Evolutionary conservation across 768 basidiomycete genomes (phyloP), one percentile per base, ranked within the genome.

Genomic region (Trametes maxima): DNA sequence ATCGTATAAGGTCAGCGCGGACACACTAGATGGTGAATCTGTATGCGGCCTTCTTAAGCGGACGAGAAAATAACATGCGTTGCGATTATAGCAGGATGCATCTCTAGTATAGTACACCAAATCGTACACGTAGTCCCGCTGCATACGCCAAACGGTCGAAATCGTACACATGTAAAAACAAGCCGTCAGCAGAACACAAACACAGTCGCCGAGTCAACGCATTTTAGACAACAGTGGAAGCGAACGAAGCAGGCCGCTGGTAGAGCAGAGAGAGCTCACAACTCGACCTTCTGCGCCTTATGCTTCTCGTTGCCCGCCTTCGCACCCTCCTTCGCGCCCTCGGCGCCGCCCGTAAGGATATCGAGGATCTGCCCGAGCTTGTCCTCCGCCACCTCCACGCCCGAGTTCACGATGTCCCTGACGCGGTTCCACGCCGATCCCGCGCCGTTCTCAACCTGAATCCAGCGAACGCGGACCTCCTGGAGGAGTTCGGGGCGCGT

Each of bases 401-500:
- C 85, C 19, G 77, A 79, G 57, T 86, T 80, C 46, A 95, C 76
- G 36, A 88, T 77, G 10, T 90, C 87, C 61, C 81, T 80, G 67
- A 97, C 82, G 63, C 78, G 82, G 28, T 74, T 73, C 68, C 89
- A 82, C 13, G 90, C 65, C 5, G 74, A 77, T 59, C 90, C 85
- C 16, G 86, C 80, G 62, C 78, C 78, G 58, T 74, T 82, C 45
- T 82, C 78, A 3, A 84, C 75, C 73, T 92, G 86, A 42, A 92
- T 82, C 83, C 88, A 95, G 55, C 87, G 87, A 67, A 93, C 86
- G 39, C 90, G 88, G 1, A 83, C 83, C 74, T 92, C 89, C 77
- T 91, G 91, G 36, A 98, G 80, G 19, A 97, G 82, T n/a, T 87
- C 87, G 0, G 91, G 85, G 37, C 94, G 85, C 3, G 69, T 72